Base-by-base conservation (phyloP, 2,329 filamentous ascomycete genomes). In the Elsinoe fawcettii region DNA sequence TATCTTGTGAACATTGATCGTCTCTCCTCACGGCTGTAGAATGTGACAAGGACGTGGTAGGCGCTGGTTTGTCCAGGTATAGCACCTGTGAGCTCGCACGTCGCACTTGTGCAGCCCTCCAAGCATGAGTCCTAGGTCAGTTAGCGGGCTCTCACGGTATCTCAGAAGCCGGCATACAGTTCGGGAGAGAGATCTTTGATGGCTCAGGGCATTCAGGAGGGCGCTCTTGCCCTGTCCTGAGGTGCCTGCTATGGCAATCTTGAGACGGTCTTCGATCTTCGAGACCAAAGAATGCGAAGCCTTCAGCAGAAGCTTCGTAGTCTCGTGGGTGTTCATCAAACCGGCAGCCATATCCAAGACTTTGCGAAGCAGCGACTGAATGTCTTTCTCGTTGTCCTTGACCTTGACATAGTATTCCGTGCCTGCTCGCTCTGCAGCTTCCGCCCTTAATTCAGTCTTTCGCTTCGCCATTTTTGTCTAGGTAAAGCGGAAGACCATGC, bases 151-250 rank as follows among this genome's bases (percentile, higher is more conserved):
- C 20, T n/a, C n/a, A n/a, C n/a, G n/a, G n/a, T 2, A 32, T 36
- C 23, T 14, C 16, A 9, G 25, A n/a, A n/a, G n/a, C n/a, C n/a
- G n/a, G 22, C 32, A 12, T 25, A 53, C 49, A 12, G 30, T 37
- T 9, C 32, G 25, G 16, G 30, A 53, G 9, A 53, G 16, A 11
- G 49, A 37, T 11, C 20, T 22, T 16, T 53, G 30, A 25, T 53
- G 49, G 16, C 27, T 36, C 30, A 53, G 3, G 11, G 32, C 49
- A 25, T 53, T 53, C 14, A 53, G 16, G 6, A 39, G 30, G 14
- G 49, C 49, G 32, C 49, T 53, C 20, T 53, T 53, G 5, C 49
- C 49, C 12, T 16, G 14, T 14, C 49, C 49, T n/a, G 49, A 37
- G 7, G 30, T 14, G 7, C 49, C 49, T 11, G 32, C 22, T 7